These are phyloP conservation scores for Botrytis elliptica DNA, from an alignment of 2,329 filamentous ascomycete genomes.

Conservation along the genomic window DNA sequence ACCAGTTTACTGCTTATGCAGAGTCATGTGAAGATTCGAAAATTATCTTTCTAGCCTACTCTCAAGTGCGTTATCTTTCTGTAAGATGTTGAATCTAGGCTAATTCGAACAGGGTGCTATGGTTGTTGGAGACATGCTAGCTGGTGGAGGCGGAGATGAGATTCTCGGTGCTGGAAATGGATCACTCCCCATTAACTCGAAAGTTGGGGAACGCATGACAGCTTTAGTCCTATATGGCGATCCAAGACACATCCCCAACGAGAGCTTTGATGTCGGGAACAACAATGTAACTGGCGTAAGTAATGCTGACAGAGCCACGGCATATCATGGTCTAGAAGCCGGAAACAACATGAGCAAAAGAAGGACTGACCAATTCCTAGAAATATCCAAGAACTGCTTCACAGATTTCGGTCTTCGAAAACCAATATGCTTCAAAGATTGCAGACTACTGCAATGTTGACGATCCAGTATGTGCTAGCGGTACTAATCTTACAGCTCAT, in stretches of 20 bases:
- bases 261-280: not conserved
- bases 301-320: not conserved
- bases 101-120: not conserved
- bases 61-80: not conserved
- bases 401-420: not conserved
- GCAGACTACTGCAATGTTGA: slow-evolving; percentile 4
- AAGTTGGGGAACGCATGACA: not conserved
- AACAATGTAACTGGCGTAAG: not conserved
- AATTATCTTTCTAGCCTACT: not conserved
- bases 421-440: slow-evolving; percentile 1
- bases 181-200: not conserved
- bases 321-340: not conserved
- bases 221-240: not conserved
- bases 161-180: not conserved
- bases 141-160: not conserved
- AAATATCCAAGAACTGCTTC: slow-evolving; percentile 4
- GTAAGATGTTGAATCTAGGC: not conserved
- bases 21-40: not conserved
- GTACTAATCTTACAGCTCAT: not conserved
- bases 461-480: not conserved
- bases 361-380: not conserved
- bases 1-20: not conserved
- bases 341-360: not conserved
- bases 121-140: not conserved
- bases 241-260: not conserved